Evolutionary conservation across 169 alveolate species (phyloP).

Genomic region (Plasmodium yoelii): DNA sequence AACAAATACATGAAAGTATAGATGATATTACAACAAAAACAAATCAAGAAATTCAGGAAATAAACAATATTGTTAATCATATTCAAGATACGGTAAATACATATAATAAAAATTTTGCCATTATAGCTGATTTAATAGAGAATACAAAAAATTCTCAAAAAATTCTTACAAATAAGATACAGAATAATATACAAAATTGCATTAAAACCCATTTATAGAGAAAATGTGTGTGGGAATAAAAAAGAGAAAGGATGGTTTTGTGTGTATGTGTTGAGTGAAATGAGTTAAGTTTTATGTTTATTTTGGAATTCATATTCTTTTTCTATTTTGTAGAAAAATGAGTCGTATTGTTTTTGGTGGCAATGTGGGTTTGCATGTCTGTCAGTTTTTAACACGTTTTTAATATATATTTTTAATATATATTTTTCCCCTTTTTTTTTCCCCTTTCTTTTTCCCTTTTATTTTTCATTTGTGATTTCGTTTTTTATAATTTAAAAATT

Average conservation of each 20-base stretch:
- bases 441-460: too few relatives aligned
- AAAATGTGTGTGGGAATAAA: too few relatives aligned
- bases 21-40: constrained; percentile 28
- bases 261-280: background rate
- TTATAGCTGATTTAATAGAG: constrained; percentile 29
- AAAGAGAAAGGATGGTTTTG: background rate
- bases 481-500: too few relatives aligned
- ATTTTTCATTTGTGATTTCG: too few relatives aligned
- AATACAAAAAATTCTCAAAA: constrained; percentile 46
- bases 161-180: constrained; percentile 1
- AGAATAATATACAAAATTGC: constrained; percentile 10
- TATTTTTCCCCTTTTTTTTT: too few relatives aligned
- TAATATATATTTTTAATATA: too few relatives aligned
- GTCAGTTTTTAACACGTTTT: too few relatives aligned
- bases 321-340: too few relatives aligned
- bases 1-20: constrained; percentile 31
- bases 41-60: constrained; percentile 42
- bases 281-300: background rate
- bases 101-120: constrained; percentile 29
- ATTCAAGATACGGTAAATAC: constrained; percentile 38
- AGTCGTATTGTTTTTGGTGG: too few relatives aligned
- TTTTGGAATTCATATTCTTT: too few relatives aligned
- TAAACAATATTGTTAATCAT: constrained; percentile 44
- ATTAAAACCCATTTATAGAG: background rate
- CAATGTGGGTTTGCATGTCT: too few relatives aligned